Conservation (phyloP, 2,329 filamentous ascomycete species). For the Claviceps purpurea region DNA sequence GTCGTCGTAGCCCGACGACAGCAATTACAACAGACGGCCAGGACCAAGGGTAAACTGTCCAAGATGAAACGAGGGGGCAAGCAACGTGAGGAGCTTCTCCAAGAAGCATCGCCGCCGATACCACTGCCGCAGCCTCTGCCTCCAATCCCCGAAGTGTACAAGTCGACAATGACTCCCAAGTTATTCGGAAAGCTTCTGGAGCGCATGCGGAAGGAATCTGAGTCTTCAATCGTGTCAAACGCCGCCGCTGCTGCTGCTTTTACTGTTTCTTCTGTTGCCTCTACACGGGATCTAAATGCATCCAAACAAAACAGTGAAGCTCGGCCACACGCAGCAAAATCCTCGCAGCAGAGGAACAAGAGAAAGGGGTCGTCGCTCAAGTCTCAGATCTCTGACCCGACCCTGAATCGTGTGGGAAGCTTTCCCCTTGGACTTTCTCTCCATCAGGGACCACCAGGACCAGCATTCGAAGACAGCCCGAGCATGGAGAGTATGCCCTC, state of each 20-base stretch:
- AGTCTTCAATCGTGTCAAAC: slow-evolving; percentile 1
- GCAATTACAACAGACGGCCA: background rate
- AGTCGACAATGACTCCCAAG: slow-evolving; percentile 12
- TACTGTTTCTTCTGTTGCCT: background rate
- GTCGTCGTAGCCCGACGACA: background rate
- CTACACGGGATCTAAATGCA: background rate
- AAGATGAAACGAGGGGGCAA: slow-evolving; percentile 3
- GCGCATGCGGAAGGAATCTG: slow-evolving; percentile 13
- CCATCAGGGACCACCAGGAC: background rate
- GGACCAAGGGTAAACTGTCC: background rate
- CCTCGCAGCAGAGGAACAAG: slow-evolving; percentile 4
- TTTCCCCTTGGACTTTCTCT: background rate
- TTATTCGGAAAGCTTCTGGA: slow-evolving; percentile 16
- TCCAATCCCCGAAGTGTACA: slow-evolving; percentile 18
- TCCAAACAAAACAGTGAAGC: background rate
- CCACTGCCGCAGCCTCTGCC: slow-evolving; percentile 12
- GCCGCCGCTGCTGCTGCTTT: background rate
- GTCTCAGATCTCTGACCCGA: slow-evolving; percentile 13
- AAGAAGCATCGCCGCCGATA: slow-evolving; percentile 2
- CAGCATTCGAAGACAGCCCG: background rate
- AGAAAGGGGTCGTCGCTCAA: slow-evolving; percentile 9
- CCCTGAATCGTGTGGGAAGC: slow-evolving; percentile 4
- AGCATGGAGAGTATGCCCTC: background rate
- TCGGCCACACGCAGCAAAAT: background rate
- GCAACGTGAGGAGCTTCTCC: slow-evolving; percentile 10